Base-by-base conservation (phyloP, 2,329 filamentous ascomycete genomes). In the Penicillium sp. region DNA sequence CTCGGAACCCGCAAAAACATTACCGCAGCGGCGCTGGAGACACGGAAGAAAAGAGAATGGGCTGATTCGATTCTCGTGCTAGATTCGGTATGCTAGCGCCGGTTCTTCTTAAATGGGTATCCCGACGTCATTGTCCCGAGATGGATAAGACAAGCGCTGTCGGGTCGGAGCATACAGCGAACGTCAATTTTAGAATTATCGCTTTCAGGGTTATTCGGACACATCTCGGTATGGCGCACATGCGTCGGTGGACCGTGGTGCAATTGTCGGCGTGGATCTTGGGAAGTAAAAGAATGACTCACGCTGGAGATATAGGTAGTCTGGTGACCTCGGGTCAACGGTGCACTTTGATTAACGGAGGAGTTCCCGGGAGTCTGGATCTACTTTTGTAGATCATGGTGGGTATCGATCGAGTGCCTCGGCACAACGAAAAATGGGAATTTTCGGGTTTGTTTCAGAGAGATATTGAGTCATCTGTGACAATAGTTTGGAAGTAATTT, bases 311-410 rank as follows among this genome's bases (percentile, higher is more conserved):
- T 46, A 8, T 2, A 25, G 31, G 3, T 37, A 18, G 18, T 6
- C 9, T 42, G 35, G 6, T 40, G 41, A 42, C 51, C 46, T 54
- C 51, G 38, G 51, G 23, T 42, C 12, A 38, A 50, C 31, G 18
- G n/a, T 41, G 27, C 2, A 15, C 5, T 21, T 35, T 15, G 21
- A 27, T 44, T 13, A 31, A 41, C 9, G 3, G 15, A 27, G 15
- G 9, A 21, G 8, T 32, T 34, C n/a, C 41, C 21, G n/a, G 23
- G 21, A n/a, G 27, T 12, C 9, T 47, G 25, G 50, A 52, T 53
- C 37, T 48, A 16, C 23, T 15, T 39, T 15, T 9, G 52, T 44
- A 50, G 52, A 54, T 54, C 52, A 50, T 44, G 31, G 52, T 54
- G 38, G 46, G 23, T 50, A 50, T 35, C 7, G 10, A 27, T 37